phyloP scores from a whole-genome alignment of 768 basidiomycete species.

The Lactifluus pinguis region DNA sequence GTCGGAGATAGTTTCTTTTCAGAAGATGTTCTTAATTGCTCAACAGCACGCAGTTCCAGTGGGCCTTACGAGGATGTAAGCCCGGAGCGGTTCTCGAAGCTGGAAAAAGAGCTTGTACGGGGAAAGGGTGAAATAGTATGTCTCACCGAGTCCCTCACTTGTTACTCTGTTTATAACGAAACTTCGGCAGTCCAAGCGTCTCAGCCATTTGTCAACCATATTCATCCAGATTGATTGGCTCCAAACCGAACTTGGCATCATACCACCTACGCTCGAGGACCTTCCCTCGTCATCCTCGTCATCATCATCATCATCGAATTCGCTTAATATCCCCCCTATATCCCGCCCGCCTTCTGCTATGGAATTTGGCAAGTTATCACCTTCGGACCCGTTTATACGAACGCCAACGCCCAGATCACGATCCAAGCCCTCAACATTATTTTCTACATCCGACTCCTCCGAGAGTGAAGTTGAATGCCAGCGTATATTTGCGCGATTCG shows the following conservation, averaged over 20 bases:
- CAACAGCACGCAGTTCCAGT: conserved; percentile 28
- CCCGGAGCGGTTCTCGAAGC: conserved; percentile 66
- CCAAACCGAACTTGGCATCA: conserved; percentile 71
- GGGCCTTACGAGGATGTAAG: conserved; percentile 57
- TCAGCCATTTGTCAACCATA: conserved; percentile 49
- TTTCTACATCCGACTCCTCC: conserved; percentile 15
- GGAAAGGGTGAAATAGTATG: conserved; percentile 83
- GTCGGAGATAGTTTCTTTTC: conserved; percentile 52
- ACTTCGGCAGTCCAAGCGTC: conserved; percentile 48
- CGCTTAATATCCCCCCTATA: conserved; percentile 23
- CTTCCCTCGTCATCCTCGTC: conserved; percentile 25
- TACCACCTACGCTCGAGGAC: conserved; percentile 48
- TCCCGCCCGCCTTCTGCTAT: conserved; percentile 27
- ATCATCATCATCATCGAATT: conserved; percentile 26
- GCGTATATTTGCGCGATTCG: conserved; percentile 17
- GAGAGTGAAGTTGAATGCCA: conserved; percentile 8
- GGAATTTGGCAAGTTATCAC: conserved; percentile 21
- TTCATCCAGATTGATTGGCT: conserved; percentile 78
- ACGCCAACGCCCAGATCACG: conserved; percentile 30
- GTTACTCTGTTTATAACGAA: background rate
- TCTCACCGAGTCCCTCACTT: conserved; percentile 13
- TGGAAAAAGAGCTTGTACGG: conserved; percentile 78
- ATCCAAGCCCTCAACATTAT: conserved; percentile 24
- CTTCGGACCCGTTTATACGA: conserved; percentile 18
- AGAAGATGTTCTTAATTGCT: conserved; percentile 44